Conservation (phyloP, 2,329 filamentous ascomycete genomes). For the Aureobasidium sp. region DNA sequence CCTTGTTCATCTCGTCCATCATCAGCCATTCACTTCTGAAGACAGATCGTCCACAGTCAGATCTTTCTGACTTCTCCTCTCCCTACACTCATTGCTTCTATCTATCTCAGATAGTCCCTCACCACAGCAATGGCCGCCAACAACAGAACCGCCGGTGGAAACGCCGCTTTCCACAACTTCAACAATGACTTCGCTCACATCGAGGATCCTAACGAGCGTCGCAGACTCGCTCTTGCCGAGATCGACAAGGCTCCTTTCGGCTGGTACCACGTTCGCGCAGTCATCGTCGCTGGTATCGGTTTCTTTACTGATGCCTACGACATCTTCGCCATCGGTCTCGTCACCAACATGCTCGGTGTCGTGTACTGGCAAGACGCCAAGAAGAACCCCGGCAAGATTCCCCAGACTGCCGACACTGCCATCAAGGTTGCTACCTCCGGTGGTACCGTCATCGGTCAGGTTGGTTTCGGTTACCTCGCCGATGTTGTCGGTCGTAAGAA, state of each 20-base stretch:
- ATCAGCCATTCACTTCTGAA: slow-evolving; percentile 12
- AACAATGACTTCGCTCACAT: slow-evolving; percentile 62
- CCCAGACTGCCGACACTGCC: slow-evolving; percentile 61
- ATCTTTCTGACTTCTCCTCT: not conserved
- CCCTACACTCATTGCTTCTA: not conserved
- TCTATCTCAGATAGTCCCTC: not conserved
- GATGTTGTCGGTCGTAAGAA: slow-evolving; percentile 70
- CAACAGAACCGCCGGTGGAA: slow-evolving; percentile 50
- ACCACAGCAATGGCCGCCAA: slow-evolving; percentile 21
- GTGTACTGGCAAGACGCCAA: slow-evolving; percentile 56
- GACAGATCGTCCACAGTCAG: slow-evolving; percentile 9
- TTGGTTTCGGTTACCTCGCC: slow-evolving; percentile 70
- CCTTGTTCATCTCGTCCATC: slow-evolving; percentile 2
- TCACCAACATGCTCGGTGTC: slow-evolving; percentile 68
- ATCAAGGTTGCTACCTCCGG: slow-evolving; percentile 81
- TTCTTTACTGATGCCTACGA: slow-evolving; percentile 81
- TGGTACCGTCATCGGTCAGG: slow-evolving; percentile 74
- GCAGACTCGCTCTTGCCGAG: slow-evolving; percentile 69
- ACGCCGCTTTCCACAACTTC: slow-evolving; percentile 67
- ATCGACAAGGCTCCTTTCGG: slow-evolving; percentile 76
- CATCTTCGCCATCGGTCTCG: slow-evolving; percentile 68
- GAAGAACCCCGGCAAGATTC: slow-evolving; percentile 44
- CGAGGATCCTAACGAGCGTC: slow-evolving; percentile 67
- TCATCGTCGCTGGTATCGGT: slow-evolving; percentile 71
- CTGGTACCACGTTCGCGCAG: slow-evolving; percentile 74